Conservation (phyloP, 768 basidiomycete species). For the Chlorophyllum brunneum region DNA sequence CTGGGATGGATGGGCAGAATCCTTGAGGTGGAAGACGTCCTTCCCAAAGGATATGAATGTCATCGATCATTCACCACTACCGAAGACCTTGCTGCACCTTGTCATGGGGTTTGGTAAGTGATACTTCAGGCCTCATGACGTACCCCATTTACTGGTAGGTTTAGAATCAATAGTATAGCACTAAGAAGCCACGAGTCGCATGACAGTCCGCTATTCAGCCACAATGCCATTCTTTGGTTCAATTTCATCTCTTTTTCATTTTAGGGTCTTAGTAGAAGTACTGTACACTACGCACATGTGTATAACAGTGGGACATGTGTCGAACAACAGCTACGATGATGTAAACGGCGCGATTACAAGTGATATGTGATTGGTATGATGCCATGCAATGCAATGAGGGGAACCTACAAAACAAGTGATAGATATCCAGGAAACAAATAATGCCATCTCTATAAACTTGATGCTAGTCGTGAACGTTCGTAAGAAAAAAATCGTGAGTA, state of each 20-base stretch:
- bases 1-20: too few relatives aligned
- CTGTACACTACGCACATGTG: constrained; percentile 6
- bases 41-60: too few relatives aligned
- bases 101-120: too few relatives aligned
- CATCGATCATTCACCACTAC: too few relatives aligned
- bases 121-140: too few relatives aligned
- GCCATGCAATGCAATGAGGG: constrained; percentile 6
- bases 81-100: too few relatives aligned
- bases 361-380: constrained; percentile 1
- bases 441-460: constrained; percentile 12
- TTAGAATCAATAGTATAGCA: too few relatives aligned
- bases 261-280: background rate
- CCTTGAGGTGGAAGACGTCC: too few relatives aligned
- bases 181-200: too few relatives aligned
- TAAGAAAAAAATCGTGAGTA: constrained; percentile 1
- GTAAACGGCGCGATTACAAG: background rate
- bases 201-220: background rate
- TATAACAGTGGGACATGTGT: constrained; percentile 5
- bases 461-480: constrained; percentile 1
- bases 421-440: constrained; percentile 10
- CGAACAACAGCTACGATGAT: background rate
- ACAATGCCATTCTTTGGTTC: background rate
- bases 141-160: too few relatives aligned
- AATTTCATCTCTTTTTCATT: constrained; percentile 7
- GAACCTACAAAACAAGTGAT: background rate